Base-by-base conservation (phyloP, 768 basidiomycete genomes). In the Lactarius evosmus region DNA sequence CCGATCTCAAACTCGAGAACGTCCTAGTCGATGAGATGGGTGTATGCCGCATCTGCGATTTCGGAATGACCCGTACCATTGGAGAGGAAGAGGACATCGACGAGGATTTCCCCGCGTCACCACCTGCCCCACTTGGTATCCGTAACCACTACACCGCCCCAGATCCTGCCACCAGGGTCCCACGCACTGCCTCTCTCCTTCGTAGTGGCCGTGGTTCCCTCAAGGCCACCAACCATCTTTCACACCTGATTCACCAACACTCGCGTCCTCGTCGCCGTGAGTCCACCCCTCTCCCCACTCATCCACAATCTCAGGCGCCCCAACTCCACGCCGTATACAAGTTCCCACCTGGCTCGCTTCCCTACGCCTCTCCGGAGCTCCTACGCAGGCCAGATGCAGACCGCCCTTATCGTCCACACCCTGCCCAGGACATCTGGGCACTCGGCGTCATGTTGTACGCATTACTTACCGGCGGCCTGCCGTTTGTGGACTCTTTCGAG, bases 1-100 rank as follows among this genome's bases (percentile, higher is more conserved):
- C 94, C 69, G 97, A 99, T 76, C 79, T 99, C 74, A 99, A 99
- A 78, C 84, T 97, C 63, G 97, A 98, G 77, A 99, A 99, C 77
- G 86, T 98, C 55, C 84, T 98, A 49, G 87, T 95, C 58, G 93
- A 95, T 74, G 89, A 92, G 72, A 85, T 84, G 79, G 89, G 91
- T 60, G 82, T 87, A n/a, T 94, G 93, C 78, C 85, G 86, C 71
- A 88, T 96, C 34, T 79, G 80, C 50, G 93, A 95, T 76, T 95
- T 95, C 76, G 92, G 93, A 55, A 83, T 95, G 78, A 81, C 91
- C 22, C 80, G 82, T 70, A 79, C 78, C 62, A 85, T 93, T 46
- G 85, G 83, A 69, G 82, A 81, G 2, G 50, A 52, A 69, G 82
- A 81, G 2, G 55, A 61, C 5, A 1, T 46, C n/a, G 59, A 65